Conservation (phyloP, 257 asterid species). For the Scutellaria barbata region DNA sequence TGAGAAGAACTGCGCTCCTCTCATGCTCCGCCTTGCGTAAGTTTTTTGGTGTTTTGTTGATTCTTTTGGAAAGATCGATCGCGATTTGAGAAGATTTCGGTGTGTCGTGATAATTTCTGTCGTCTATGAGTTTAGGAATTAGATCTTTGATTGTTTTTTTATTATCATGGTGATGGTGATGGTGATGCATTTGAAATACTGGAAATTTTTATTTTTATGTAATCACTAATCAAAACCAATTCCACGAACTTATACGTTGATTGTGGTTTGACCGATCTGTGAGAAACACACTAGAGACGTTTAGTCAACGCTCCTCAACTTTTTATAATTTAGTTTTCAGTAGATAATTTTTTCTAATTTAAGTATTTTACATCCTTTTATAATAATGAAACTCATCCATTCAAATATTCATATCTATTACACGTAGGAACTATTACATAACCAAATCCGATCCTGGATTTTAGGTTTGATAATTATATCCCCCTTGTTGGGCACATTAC, state of each 20-base stretch:
- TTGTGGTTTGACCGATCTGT: too few species aligned
- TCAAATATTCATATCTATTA: too few species aligned
- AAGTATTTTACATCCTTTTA: background rate
- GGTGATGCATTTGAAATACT: background rate
- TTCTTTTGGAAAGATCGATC: background rate
- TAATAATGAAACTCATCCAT: too few species aligned
- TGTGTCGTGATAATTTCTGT: background rate
- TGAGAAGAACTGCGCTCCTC: conserved; percentile 87
- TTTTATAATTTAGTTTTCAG: too few species aligned
- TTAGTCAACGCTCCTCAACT: background rate
- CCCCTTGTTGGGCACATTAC: too few species aligned
- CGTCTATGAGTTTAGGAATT: background rate
- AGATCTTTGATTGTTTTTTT: background rate
- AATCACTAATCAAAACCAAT: too few species aligned
- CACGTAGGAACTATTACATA: too few species aligned
- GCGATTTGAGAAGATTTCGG: background rate
- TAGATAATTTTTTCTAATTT: background rate
- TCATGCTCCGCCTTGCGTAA: conserved; percentile 92
- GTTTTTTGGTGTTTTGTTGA: conserved; percentile 20
- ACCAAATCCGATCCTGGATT: too few species aligned
- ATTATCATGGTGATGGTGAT: background rate
- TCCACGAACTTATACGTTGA: too few species aligned
- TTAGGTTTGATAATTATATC: too few species aligned
- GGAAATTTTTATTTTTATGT: too few species aligned
- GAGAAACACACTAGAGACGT: too few species aligned